Evolutionary conservation across 495 filamentous ascomycete species (phyloP), one percentile per base, ranked within the genome.

Genomic region (Penicillium riverlandense): DNA sequence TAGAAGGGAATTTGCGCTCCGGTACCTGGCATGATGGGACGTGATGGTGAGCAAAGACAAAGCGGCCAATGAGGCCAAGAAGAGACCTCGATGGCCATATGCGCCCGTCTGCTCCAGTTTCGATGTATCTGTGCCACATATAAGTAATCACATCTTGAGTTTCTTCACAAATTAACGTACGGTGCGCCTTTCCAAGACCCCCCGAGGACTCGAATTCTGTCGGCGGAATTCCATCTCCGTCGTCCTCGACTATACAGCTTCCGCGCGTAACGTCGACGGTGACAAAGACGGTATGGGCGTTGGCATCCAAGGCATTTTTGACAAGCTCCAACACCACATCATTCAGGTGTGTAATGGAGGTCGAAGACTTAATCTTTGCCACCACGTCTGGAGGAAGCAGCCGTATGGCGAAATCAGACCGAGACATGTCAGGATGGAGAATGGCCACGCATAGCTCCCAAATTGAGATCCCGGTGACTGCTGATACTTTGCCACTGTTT

Each of bases 281-380:
- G 48, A 95, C 69, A 28, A 76, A 77, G 38, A 96, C 65, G 44
- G 78, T 86, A 32, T 69, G 79, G 12, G 91, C 82, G 14, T 70
- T 65, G 13, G 90, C 87, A 67, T 98, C 92, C 14, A 98, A 72
- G 1, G 88, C 78, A 63, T 98, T 98, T 54, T 86, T 79, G 7
- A 91, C 49, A n/a, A 98, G 69, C 40, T 87, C 85, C 41, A 78
- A 63, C 33, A 89, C 69, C 5, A 88, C 91, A 16, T 66, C 80
- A 50, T 83, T 82, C 37, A 98, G 65, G 28, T 83, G 79, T 2
- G 80, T 85, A 49, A 97, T 85, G 15, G 75, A 71, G 7, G 78
- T 80, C 2, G 90, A 95, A 1, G 91, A 96, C 51, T 85, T 87
- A 62, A 98, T 83, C 56, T 91, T 90, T n/a, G 84, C 78, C 41